Percentiles rank a stretch among this genome's conserved stretches.
Conservation (phyloP, 2,329 filamentous ascomycete genomes). For the Neofusicoccum sp. region DNA sequence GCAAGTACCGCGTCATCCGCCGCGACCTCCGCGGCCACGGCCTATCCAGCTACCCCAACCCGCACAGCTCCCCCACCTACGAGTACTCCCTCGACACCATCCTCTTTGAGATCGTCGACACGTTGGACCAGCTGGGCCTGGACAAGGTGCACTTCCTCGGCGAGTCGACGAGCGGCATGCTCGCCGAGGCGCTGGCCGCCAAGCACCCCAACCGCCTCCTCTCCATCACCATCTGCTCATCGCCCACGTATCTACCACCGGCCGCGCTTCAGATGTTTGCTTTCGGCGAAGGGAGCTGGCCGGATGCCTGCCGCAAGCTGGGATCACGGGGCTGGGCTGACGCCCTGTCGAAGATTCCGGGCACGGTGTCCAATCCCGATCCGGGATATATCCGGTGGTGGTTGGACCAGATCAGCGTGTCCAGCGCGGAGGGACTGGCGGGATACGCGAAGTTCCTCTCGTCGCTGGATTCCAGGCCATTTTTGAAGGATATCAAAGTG, state of each 20-base stretch:
- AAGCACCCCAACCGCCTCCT: slow-evolving; percentile 29
- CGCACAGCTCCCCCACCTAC: slow-evolving; percentile 20
- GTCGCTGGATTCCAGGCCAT: slow-evolving; percentile 32
- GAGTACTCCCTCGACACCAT: slow-evolving; percentile 29
- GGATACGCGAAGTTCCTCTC: slow-evolving; percentile 36
- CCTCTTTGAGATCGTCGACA: slow-evolving; percentile 34
- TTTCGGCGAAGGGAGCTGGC: slow-evolving; percentile 29
- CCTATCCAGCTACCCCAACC: slow-evolving; percentile 29
- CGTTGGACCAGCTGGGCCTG: slow-evolving; percentile 33
- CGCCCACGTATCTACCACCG: slow-evolving; percentile 30
- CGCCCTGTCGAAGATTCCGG: slow-evolving; percentile 28
- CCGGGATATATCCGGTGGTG: slow-evolving; percentile 33
- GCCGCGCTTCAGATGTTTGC: slow-evolving; percentile 32
- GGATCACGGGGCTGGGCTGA: slow-evolving; percentile 35
- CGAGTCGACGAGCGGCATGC: slow-evolving; percentile 35
- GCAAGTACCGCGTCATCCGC: slow-evolving; percentile 32
- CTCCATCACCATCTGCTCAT: slow-evolving; percentile 33
- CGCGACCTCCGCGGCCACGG: slow-evolving; percentile 37
- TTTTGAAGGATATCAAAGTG: slow-evolving; percentile 27
- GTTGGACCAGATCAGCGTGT: slow-evolving; percentile 28
- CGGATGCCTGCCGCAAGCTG: slow-evolving; percentile 29
- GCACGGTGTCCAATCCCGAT: slow-evolving; percentile 22
- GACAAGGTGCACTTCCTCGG: slow-evolving; percentile 35
- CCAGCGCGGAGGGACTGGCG: slow-evolving; percentile 32
- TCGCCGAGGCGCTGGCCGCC: slow-evolving; percentile 35